Percentiles rank a stretch among this genome's conserved stretches.
Evolutionary conservation across 2,329 filamentous ascomycete genomes (phyloP).

Genomic region (Teratosphaeria destructans): DNA sequence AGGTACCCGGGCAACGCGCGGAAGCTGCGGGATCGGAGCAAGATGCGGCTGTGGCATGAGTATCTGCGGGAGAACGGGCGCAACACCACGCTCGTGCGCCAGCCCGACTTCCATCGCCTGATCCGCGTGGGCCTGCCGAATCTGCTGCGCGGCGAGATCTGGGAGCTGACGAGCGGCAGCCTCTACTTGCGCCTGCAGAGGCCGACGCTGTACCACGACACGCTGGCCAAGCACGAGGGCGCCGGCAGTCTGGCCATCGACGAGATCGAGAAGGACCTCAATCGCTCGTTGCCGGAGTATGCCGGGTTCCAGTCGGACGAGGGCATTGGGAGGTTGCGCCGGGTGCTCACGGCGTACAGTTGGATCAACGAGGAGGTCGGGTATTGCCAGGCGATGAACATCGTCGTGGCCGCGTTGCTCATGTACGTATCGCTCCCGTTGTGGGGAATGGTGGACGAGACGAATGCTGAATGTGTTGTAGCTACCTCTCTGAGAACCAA

Average conservation of each 20-base stretch:
- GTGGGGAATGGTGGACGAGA: background rate
- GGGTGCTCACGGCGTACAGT: slow-evolving; percentile 92
- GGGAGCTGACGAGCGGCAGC: slow-evolving; percentile 89
- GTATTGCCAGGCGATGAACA: slow-evolving; percentile 99
- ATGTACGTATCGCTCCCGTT: slow-evolving; percentile 47
- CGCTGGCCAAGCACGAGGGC: slow-evolving; percentile 70
- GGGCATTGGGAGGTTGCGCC: slow-evolving; percentile 77
- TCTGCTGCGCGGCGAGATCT: slow-evolving; percentile 82
- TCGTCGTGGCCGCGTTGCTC: slow-evolving; percentile 90
- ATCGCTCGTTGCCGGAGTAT: slow-evolving; percentile 92
- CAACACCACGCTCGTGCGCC: slow-evolving; percentile 81
- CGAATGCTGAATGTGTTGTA: slow-evolving; percentile 22
- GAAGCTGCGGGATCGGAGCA: slow-evolving; percentile 87
- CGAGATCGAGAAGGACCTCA: slow-evolving; percentile 97
- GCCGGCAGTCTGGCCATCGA: slow-evolving; percentile 90
- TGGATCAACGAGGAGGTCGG: slow-evolving; percentile 94
- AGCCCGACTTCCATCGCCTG: slow-evolving; percentile 95
- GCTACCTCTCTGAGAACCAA: slow-evolving; percentile 91
- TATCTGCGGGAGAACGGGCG: slow-evolving; percentile 87
- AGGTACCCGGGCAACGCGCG: slow-evolving; percentile 89
- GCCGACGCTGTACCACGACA: slow-evolving; percentile 74
- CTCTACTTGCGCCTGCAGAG: slow-evolving; percentile 79
- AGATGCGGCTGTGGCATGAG: slow-evolving; percentile 96
- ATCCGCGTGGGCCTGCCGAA: slow-evolving; percentile 94
- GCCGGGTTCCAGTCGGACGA: slow-evolving; percentile 95